Evolutionary conservation across 352 stramenopile species (phyloP).

Genomic region (Phytophthora rubi): DNA sequence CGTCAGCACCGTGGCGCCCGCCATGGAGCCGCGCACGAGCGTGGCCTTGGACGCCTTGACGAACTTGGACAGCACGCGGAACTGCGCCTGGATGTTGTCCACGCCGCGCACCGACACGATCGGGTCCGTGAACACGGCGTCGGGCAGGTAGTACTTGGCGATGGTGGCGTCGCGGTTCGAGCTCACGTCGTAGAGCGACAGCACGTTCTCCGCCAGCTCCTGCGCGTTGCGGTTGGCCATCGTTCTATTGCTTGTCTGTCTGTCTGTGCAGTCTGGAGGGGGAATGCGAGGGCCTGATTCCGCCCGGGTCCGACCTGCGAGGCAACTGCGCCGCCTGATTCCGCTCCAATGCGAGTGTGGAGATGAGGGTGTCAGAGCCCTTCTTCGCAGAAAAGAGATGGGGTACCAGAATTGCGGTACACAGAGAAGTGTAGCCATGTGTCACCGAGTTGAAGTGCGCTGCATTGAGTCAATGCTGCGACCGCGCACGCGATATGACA

Average conservation of each 20-base stretch:
- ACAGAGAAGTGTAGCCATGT: too few species aligned
- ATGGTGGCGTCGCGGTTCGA: constrained; percentile 71
- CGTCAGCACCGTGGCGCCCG: constrained; percentile 74
- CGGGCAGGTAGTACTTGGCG: constrained; percentile 75
- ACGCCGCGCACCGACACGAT: constrained; percentile 74
- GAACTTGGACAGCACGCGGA: constrained; percentile 79
- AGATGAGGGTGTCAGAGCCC: too few species aligned
- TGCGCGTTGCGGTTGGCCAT: constrained; percentile 78
- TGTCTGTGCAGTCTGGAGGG: neutral
- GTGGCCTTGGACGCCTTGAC: constrained; percentile 79
- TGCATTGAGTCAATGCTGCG: too few species aligned
- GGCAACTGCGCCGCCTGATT: neutral
- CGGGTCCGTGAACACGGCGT: constrained; percentile 84
- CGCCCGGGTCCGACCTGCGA: too few species aligned
- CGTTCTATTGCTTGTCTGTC: constrained; percentile 1
- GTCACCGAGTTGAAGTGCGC: too few species aligned
- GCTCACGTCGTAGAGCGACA: constrained; percentile 87
- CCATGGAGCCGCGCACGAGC: constrained; percentile 86
- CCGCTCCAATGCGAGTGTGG: too few species aligned
- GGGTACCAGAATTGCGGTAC: too few species aligned
- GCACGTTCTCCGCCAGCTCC: constrained; percentile 78
- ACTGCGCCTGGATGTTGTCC: constrained; percentile 88
- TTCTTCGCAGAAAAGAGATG: too few species aligned
- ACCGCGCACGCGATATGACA: too few species aligned
- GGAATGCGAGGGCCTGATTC: neutral